Conservation (phyloP, 805 yeast genomes). For the Pichia scutulata region DNA sequence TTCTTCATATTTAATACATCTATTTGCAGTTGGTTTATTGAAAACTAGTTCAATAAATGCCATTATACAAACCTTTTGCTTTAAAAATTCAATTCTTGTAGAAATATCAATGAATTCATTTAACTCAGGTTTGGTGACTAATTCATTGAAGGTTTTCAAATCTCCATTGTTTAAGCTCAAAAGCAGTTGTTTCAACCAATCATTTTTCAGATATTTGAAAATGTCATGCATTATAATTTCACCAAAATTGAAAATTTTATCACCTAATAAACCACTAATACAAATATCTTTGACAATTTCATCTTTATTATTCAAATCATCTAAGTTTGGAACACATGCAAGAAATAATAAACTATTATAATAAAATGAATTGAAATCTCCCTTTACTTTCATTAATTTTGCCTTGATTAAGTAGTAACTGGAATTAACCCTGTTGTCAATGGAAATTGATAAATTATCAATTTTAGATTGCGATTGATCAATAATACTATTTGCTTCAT, state of each 20-base stretch:
- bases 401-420: conserved; percentile 78
- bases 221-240: conserved; percentile 89
- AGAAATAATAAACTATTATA: conserved; percentile 73
- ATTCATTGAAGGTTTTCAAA: conserved; percentile 52
- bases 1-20: conserved; percentile 64
- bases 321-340: conserved; percentile 55
- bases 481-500: conserved; percentile 59
- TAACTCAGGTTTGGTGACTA: conserved; percentile 8
- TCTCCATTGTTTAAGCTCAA: conserved; percentile 72
- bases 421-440: conserved; percentile 64
- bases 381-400: conserved; percentile 62
- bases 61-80: conserved; percentile 89
- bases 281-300: conserved; percentile 63
- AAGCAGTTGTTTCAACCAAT: conserved; percentile 69
- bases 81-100: conserved; percentile 55
- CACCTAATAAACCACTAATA: conserved; percentile 84
- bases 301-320: conserved; percentile 32
- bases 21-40: conserved; percentile 61
- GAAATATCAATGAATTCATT: conserved; percentile 32
- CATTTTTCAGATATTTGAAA: conserved; percentile 38
- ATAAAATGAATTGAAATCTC: conserved; percentile 77
- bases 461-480: conserved; percentile 53
- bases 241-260: conserved; percentile 89
- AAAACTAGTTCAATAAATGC: conserved; percentile 84
- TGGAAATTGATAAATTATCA: conserved; percentile 42